These are phyloP conservation scores for Triticum turgidum DNA, from an alignment of 176 grass and related monocot species.

Conservation along the genomic window DNA sequence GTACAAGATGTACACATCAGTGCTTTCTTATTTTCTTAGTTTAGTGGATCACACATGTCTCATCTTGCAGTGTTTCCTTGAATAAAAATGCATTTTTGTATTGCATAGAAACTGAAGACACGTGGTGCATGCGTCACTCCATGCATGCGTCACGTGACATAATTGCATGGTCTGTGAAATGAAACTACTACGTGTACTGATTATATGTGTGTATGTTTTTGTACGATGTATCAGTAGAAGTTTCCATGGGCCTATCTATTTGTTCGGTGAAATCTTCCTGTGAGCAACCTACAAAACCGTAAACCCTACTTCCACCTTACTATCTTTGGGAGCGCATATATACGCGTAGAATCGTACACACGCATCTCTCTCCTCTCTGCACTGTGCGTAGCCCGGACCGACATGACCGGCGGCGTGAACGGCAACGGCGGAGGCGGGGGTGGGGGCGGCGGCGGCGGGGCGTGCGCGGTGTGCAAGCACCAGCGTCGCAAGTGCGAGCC, in stretches of 20 bases:
- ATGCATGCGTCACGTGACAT: constrained; percentile 2
- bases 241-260: constrained; percentile 23
- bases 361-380: constrained; percentile 22
- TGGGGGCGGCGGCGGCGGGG: constrained; percentile 39
- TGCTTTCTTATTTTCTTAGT: background rate
- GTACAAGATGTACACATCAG: background rate
- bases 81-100: background rate
- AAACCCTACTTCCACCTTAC: constrained; percentile 70
- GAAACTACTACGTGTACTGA: background rate
- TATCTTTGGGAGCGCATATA: constrained; percentile 49
- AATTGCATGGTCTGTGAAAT: background rate
- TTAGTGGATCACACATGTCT: background rate
- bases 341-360: constrained; percentile 17
- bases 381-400: background rate
- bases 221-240: constrained; percentile 25
- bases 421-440: constrained; percentile 19
- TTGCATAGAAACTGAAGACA: background rate
- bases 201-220: background rate
- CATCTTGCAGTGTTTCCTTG: background rate
- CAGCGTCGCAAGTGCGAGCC: constrained; percentile 85
- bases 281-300: constrained; percentile 69
- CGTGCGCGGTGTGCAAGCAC: constrained; percentile 85
- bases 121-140: background rate
- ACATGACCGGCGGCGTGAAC: constrained; percentile 48
- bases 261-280: constrained; percentile 51